Conservation (phyloP, 2,329 filamentous ascomycete species). For the Calcarisporium arbuscula region DNA sequence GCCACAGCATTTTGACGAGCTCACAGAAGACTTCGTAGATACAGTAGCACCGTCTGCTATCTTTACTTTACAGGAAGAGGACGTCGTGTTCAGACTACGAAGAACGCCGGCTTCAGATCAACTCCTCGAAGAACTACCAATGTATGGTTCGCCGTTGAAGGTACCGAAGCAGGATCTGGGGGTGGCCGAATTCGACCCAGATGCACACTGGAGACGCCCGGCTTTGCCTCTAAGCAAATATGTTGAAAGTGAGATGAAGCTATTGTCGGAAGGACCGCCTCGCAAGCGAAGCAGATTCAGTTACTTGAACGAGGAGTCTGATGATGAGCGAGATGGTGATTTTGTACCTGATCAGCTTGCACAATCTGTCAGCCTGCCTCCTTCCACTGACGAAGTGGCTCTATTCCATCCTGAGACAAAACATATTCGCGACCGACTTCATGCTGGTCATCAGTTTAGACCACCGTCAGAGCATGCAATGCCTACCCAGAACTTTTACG, state of each 20-base stretch:
- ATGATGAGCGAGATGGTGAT: constrained; percentile 50
- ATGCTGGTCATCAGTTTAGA: constrained; percentile 86
- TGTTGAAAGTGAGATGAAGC: constrained; percentile 71
- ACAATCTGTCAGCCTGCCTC: constrained; percentile 46
- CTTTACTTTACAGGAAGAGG: constrained; percentile 75
- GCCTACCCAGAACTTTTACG: constrained; percentile 87
- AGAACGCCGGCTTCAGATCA: constrained; percentile 70
- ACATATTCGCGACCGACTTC: constrained; percentile 79
- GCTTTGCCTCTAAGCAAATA: constrained; percentile 82
- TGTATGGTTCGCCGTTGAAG: constrained; percentile 63
- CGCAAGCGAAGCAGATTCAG: constrained; percentile 77
- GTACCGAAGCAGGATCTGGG: constrained; percentile 52
- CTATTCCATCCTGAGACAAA: constrained; percentile 88
- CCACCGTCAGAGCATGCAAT: constrained; percentile 88
- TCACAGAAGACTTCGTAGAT: constrained; percentile 33
- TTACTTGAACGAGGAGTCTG: constrained; percentile 67
- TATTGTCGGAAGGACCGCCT: constrained; percentile 58
- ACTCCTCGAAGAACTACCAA: constrained; percentile 71
- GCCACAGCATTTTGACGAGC: constrained; percentile 35
- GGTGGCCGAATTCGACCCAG: constrained; percentile 55
- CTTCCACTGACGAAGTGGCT: constrained; percentile 71
- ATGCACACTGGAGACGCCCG: constrained; percentile 68
- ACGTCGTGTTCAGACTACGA: constrained; percentile 72
- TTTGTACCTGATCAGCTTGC: constrained; percentile 48
- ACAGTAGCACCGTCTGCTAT: constrained; percentile 67